Conservation (phyloP, 768 basidiomycete species). For the Lentinula boryana region DNA sequence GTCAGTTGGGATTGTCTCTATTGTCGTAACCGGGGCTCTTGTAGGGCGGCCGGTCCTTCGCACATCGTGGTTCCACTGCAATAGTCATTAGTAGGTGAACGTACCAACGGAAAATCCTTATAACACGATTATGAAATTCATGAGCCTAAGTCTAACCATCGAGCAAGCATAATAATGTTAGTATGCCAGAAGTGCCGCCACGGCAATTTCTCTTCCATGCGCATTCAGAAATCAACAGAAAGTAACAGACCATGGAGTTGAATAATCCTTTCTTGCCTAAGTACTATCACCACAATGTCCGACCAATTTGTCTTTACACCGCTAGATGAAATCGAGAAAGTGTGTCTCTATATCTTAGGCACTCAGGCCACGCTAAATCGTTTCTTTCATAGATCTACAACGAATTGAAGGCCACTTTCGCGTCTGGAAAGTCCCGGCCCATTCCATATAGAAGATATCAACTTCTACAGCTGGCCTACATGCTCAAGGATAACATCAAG, state of each 20-base stretch:
- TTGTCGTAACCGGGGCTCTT: neutral
- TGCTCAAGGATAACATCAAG: constrained; percentile 66
- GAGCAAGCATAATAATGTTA: too few species aligned
- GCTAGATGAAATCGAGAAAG: constrained; percentile 4
- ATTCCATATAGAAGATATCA: constrained; percentile 30
- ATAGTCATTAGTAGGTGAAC: too few species aligned
- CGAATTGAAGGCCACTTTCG: constrained; percentile 4
- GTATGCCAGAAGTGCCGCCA: too few species aligned
- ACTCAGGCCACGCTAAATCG: neutral
- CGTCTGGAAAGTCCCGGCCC: neutral
- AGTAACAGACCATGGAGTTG: too few species aligned
- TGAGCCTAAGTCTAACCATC: too few species aligned
- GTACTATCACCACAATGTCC: neutral
- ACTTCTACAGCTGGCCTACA: constrained; percentile 66
- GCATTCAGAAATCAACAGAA: too few species aligned
- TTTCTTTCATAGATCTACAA: neutral
- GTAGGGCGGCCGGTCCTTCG: constrained; percentile 1
- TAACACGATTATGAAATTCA: too few species aligned
- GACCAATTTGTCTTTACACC: neutral
- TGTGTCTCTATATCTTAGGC: neutral
- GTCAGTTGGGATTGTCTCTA: constrained; percentile 1
- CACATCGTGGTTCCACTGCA: too few species aligned
- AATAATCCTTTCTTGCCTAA: too few species aligned
- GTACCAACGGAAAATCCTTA: too few species aligned
- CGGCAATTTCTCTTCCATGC: too few species aligned